phyloP scores from a whole-genome alignment of 768 basidiomycete species.

The Serpula lacrymans region DNA sequence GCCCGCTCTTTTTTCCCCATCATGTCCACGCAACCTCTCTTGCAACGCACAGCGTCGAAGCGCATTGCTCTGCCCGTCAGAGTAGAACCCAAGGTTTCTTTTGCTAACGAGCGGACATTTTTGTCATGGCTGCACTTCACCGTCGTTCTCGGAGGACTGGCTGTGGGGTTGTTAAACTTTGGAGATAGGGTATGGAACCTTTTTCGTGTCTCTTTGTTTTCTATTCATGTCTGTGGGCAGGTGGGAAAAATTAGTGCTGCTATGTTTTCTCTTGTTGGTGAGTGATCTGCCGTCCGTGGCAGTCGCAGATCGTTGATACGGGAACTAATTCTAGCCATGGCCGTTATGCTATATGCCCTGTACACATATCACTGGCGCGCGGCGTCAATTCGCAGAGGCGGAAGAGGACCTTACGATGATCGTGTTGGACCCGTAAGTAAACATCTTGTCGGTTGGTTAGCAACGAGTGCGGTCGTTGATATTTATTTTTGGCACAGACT shows the following conservation, averaged over 20 bases:
- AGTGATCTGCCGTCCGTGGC: conserved; percentile 23
- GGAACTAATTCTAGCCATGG: conserved; percentile 63
- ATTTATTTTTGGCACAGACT: conserved; percentile 47
- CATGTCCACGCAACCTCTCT: conserved; percentile 98
- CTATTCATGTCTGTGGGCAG: conserved; percentile 32
- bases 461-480: no score
- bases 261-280: conserved; percentile 94
- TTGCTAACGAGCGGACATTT: conserved; percentile 94
- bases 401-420: conserved; percentile 95
- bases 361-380: conserved; percentile 98
- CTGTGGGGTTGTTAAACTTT: conserved; percentile 95
- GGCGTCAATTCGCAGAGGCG: conserved; percentile 84
- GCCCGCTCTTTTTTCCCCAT: not conserved
- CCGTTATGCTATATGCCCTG: conserved; percentile 94
- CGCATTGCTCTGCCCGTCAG: conserved; percentile 96
- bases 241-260: conserved; percentile 95
- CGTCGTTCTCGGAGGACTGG: conserved; percentile 93
- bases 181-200: conserved; percentile 72
- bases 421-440: conserved; percentile 85
- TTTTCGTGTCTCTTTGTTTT: not conserved
- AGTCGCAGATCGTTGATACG: conserved; percentile 9
- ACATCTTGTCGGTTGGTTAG: conserved; percentile 9
- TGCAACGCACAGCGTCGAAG: conserved; percentile 90
- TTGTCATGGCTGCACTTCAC: conserved; percentile 99
- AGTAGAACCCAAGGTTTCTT: conserved; percentile 92